These are phyloP conservation scores for Russula sp. DNA, from an alignment of 768 basidiomycete species.

Conservation along the genomic window DNA sequence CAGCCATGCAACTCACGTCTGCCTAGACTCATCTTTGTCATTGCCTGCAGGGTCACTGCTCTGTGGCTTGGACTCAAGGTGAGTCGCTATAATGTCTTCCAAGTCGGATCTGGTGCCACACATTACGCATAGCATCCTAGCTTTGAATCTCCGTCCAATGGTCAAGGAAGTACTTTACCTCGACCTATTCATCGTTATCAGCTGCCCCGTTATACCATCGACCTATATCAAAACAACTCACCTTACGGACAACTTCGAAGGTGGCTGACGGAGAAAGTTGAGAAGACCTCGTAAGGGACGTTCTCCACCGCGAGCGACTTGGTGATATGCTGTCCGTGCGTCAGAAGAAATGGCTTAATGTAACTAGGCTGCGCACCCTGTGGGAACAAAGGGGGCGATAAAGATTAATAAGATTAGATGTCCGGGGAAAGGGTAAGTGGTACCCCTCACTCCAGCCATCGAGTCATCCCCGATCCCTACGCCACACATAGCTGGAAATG, in stretches of 20 bases:
- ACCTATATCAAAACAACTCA: slow-evolving; percentile 32
- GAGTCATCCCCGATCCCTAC: too few relatives aligned
- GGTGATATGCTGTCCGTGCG: slow-evolving; percentile 59
- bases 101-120: slow-evolving; percentile 81
- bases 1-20: background rate
- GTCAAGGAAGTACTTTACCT: slow-evolving; percentile 74
- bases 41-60: slow-evolving; percentile 10
- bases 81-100: slow-evolving; percentile 69
- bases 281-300: slow-evolving; percentile 83
- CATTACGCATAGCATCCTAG: slow-evolving; percentile 78
- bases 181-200: slow-evolving; percentile 41
- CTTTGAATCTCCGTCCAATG: slow-evolving; percentile 81
- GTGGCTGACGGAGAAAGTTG: slow-evolving; percentile 78
- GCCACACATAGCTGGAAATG: too few relatives aligned
- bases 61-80: slow-evolving; percentile 57
- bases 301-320: slow-evolving; percentile 74
- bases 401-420: too few relatives aligned
- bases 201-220: background rate
- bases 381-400: too few relatives aligned
- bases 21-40: slow-evolving; percentile 25
- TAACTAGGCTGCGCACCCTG: too few relatives aligned
- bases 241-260: slow-evolving; percentile 79
- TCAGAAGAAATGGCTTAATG: slow-evolving; percentile 12
- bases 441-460: too few relatives aligned
- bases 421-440: too few relatives aligned